Evolutionary conservation across 345 rosid species (phyloP).

Genomic region (Populus tremula): DNA sequence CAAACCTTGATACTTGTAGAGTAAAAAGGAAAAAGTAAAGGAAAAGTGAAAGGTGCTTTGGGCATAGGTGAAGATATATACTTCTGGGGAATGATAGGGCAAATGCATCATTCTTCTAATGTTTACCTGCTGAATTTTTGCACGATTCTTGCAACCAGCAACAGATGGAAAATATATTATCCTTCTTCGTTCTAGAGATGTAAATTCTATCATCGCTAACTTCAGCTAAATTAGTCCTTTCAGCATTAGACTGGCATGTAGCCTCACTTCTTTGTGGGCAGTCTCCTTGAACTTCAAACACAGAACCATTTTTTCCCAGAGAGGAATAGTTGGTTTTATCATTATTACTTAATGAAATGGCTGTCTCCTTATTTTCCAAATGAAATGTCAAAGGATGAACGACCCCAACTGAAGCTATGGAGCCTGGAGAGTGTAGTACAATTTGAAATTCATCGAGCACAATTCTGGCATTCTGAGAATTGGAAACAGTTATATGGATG

Average conservation of each 20-base stretch:
- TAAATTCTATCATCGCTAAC: conserved; percentile 38
- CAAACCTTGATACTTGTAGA: conserved; percentile 2
- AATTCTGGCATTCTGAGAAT: conserved; percentile 72
- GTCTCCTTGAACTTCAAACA: conserved; percentile 65
- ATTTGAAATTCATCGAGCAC: conserved; percentile 76
- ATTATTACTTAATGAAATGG: conserved; percentile 18
- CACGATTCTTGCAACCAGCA: conserved; percentile 72
- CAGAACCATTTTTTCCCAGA: conserved; percentile 39
- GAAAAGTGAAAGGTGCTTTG: background rate
- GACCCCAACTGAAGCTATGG: conserved; percentile 92
- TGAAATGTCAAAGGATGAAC: conserved; percentile 76
- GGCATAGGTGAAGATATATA: conserved; percentile 1
- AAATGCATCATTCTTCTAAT: background rate
- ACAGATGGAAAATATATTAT: conserved; percentile 58
- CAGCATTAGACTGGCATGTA: conserved; percentile 27
- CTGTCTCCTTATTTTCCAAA: conserved; percentile 56
- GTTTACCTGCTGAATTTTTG: conserved; percentile 58
- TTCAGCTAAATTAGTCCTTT: conserved; percentile 35
- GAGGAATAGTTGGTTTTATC: conserved; percentile 17
- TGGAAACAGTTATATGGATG: conserved; percentile 11
- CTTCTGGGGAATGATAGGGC: background rate
- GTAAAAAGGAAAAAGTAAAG: conserved; percentile 13
- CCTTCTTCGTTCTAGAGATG: conserved; percentile 53
- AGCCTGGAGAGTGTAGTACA: conserved; percentile 73
- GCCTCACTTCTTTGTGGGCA: conserved; percentile 31